Evolutionary conservation across 768 basidiomycete species (phyloP).

Genomic region (Lentinula raphanica): DNA sequence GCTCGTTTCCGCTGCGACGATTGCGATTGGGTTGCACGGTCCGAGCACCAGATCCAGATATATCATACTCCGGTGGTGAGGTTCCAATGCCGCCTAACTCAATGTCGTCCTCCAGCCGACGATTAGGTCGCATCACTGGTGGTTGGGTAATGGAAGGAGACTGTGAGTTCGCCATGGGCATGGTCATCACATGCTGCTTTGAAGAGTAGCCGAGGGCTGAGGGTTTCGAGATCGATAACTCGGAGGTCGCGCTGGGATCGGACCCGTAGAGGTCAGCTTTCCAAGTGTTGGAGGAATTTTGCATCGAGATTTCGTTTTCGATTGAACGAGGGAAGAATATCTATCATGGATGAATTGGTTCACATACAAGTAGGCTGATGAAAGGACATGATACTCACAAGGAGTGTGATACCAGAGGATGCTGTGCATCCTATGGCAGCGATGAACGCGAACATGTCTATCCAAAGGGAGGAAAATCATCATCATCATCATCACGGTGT

Average conservation of each 20-base stretch:
- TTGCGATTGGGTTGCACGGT: neutral
- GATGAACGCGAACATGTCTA: conserved; percentile 57
- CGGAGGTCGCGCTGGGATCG: neutral
- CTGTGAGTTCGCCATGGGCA: conserved; percentile 13
- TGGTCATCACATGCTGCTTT: conserved; percentile 15
- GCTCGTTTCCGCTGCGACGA: neutral
- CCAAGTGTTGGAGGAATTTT: conserved; percentile 37
- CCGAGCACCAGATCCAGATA: neutral
- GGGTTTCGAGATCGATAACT: neutral
- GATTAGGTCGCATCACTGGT: conserved; percentile 36
- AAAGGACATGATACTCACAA: too few relatives aligned
- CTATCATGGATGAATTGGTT: conserved; percentile 25
- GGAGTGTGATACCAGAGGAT: conserved; percentile 70
- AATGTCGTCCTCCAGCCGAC: conserved; percentile 32
- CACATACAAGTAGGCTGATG: neutral
- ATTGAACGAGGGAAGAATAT: conserved; percentile 83
- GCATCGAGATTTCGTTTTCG: conserved; percentile 53
- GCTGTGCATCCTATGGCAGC: conserved; percentile 56
- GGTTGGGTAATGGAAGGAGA: conserved; percentile 7
- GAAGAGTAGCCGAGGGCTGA: conserved; percentile 24
- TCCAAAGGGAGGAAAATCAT: conserved; percentile 11
- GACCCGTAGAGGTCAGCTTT: conserved; percentile 1
- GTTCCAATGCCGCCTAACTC: conserved; percentile 27
- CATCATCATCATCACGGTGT: neutral
- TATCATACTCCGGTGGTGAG: conserved; percentile 23